These are phyloP conservation scores for Bruguiera gymnorhiza DNA, from an alignment of 345 rosid species.

Conservation along the genomic window DNA sequence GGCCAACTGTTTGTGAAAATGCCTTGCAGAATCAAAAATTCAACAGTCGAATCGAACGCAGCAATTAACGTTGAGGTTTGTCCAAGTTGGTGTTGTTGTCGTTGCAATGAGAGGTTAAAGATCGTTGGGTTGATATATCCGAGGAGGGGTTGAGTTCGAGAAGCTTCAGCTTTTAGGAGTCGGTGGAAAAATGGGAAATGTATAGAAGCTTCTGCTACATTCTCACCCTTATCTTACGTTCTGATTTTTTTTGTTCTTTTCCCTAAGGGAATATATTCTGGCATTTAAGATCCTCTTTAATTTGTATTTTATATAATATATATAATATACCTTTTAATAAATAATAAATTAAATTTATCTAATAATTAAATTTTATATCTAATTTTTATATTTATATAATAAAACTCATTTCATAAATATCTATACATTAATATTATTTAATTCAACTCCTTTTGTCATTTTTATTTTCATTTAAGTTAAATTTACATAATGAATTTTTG, in stretches of 20 bases:
- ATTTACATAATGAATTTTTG: too few species aligned
- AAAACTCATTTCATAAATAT: too few species aligned
- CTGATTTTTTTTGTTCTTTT: not conserved
- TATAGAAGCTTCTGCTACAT: conserved; percentile 29
- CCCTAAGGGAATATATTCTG: not conserved
- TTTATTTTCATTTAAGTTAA: too few species aligned
- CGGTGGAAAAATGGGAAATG: conserved; percentile 23
- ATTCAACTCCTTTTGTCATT: too few species aligned
- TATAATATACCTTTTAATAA: too few species aligned
- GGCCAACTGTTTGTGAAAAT: conserved; percentile 16
- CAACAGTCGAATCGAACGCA: too few species aligned
- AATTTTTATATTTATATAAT: too few species aligned
- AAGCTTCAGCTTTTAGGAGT: conserved; percentile 24
- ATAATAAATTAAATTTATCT: too few species aligned
- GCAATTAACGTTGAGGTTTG: not conserved
- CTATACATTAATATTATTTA: too few species aligned
- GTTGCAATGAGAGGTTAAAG: not conserved
- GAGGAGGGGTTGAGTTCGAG: conserved; percentile 10
- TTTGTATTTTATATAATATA: too few species aligned
- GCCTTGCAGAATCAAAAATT: conserved; percentile 13
- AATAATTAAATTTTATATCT: too few species aligned
- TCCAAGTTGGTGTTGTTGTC: not conserved
- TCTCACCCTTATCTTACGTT: not conserved
- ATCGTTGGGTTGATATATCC: not conserved
- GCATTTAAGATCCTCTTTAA: not conserved